These are phyloP conservation scores for Vitis hybrid DNA, from an alignment of 177 flowering plant species.

Conservation along the genomic window DNA sequence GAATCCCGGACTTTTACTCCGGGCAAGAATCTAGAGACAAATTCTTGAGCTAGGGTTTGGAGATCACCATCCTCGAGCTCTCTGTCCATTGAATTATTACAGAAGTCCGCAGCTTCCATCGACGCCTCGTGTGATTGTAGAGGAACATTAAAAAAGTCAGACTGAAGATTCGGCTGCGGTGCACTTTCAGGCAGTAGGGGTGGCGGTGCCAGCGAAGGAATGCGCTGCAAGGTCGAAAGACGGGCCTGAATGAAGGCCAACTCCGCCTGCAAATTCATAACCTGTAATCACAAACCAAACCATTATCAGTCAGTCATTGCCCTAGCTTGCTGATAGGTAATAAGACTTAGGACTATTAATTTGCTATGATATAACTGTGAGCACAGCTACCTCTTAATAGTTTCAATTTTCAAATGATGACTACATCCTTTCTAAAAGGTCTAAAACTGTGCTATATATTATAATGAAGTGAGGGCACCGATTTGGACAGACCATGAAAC, in stretches of 20 bases:
- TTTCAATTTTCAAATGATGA: neutral
- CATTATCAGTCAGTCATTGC: neutral
- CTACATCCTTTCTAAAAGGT: too few relatives aligned
- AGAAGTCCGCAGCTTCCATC: neutral
- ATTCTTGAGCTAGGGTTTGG: slow-evolving; percentile 37
- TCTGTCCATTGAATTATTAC: slow-evolving; percentile 11
- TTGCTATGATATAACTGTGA: too few relatives aligned
- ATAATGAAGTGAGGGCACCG: too few relatives aligned
- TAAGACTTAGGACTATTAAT: too few relatives aligned
- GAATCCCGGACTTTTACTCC: slow-evolving; percentile 37
- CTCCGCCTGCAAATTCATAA: slow-evolving; percentile 62
- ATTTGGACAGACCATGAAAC: too few relatives aligned
- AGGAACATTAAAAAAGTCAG: slow-evolving; percentile 11
- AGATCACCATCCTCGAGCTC: slow-evolving; percentile 30
- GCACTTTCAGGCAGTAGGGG: slow-evolving; percentile 4
- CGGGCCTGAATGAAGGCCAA: slow-evolving; percentile 47
- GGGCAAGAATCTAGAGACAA: slow-evolving; percentile 40
- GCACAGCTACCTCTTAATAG: slow-evolving; percentile 8
- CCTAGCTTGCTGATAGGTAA: too few relatives aligned
- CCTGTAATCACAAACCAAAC: slow-evolving; percentile 22
- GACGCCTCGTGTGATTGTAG: neutral
- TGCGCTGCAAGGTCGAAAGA: slow-evolving; percentile 35
- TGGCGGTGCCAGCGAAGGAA: slow-evolving; percentile 11
- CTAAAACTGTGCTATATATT: too few relatives aligned
- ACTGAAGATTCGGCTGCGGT: slow-evolving; percentile 9